Conservation (phyloP, 805 yeast genomes). For the Ogataea pini region DNA sequence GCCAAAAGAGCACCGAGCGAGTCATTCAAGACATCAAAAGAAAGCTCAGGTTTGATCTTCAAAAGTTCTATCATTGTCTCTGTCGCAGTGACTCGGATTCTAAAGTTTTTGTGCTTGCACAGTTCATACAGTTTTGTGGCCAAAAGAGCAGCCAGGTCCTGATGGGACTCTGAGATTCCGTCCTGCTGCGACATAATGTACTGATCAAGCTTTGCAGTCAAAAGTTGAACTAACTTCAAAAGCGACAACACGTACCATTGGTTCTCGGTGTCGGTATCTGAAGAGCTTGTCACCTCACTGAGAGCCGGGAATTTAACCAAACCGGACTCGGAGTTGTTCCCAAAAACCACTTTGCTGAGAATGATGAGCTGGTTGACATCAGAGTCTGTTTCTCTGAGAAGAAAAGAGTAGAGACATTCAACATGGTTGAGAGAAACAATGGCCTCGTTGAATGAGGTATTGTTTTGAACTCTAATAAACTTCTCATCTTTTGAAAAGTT, state of each 20-base stretch:
- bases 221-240: conserved; percentile 30
- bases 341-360: conserved; percentile 29
- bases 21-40: conserved; percentile 34
- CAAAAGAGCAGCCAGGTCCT: conserved; percentile 34
- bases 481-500: conserved; percentile 22
- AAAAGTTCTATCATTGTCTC: conserved; percentile 36
- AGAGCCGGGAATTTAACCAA: conserved; percentile 25
- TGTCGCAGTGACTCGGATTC: conserved; percentile 43
- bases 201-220: conserved; percentile 34
- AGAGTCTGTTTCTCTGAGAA: conserved; percentile 34
- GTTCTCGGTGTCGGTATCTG: conserved; percentile 17
- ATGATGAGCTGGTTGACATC: conserved; percentile 37
- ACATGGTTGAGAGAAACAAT: conserved; percentile 29
- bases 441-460: conserved; percentile 22
- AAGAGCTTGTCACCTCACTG: conserved; percentile 14
- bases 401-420: conserved; percentile 30
- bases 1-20: conserved; percentile 37
- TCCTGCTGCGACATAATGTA: conserved; percentile 35
- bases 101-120: conserved; percentile 40
- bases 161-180: conserved; percentile 26
- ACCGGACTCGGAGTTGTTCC: conserved; percentile 15
- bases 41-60: conserved; percentile 38
- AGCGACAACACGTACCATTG: conserved; percentile 32
- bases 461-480: conserved; percentile 9
- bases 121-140: conserved; percentile 39